Evolutionary conservation across 805 yeast species (phyloP).

Genomic region (Wickerhamomyces pijperi): DNA sequence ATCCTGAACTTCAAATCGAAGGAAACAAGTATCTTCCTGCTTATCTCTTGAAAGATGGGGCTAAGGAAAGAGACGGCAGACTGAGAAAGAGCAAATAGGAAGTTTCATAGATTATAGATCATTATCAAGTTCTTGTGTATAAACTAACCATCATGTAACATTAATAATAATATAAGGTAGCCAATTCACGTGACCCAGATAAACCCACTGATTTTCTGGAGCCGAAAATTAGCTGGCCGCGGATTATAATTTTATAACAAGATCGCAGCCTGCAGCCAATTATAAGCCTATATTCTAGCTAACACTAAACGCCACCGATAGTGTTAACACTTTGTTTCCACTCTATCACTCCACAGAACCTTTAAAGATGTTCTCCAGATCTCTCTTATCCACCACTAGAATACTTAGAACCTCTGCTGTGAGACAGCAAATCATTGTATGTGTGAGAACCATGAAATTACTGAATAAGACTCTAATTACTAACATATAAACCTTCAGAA

Average conservation of each 20-base stretch:
- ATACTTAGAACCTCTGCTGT: background rate
- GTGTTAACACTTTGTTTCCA: too few relatives aligned
- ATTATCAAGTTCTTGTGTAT: too few relatives aligned
- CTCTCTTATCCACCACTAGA: background rate
- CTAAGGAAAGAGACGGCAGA: slow-evolving; percentile 43
- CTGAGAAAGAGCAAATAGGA: background rate
- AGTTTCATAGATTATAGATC: too few relatives aligned
- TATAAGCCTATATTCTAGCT: too few relatives aligned
- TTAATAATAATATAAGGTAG: too few relatives aligned
- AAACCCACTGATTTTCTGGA: too few relatives aligned
- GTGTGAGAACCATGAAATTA: background rate
- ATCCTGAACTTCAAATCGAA: slow-evolving; percentile 41
- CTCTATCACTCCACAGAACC: background rate
- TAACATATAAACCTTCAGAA: background rate
- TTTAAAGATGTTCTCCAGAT: background rate
- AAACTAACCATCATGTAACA: too few relatives aligned
- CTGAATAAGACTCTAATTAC: background rate
- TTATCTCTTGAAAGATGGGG: slow-evolving; percentile 47
- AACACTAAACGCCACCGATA: too few relatives aligned
- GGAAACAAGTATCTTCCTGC: slow-evolving; percentile 35
- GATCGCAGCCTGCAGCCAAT: too few relatives aligned
- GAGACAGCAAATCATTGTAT: background rate
- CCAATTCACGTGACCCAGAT: too few relatives aligned
- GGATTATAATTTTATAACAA: too few relatives aligned
- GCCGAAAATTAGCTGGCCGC: too few relatives aligned